Evolutionary conservation across 108 stramenopile species (phyloP).

Genomic region (Fragilariopsis cylindrus): DNA sequence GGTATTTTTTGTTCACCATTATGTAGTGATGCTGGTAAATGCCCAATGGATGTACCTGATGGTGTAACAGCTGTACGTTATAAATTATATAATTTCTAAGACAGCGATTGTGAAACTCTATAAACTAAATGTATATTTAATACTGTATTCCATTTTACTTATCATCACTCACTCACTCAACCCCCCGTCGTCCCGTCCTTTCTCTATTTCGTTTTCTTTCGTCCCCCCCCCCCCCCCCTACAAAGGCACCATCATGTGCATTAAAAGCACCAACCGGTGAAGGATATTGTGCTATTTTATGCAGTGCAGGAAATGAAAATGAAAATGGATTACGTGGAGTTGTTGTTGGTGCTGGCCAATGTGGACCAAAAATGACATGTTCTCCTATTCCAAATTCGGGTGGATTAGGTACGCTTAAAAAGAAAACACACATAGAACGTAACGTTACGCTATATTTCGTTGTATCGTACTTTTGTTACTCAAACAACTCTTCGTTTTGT

Average conservation of each 20-base stretch:
- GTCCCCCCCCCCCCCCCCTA: background rate
- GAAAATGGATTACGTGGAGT: background rate
- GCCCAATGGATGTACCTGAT: slow-evolving; percentile 6
- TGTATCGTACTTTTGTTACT: too few relatives aligned
- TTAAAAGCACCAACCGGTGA: slow-evolving; percentile 9
- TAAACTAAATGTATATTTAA: background rate
- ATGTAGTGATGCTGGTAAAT: slow-evolving; percentile 1
- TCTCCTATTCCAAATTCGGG: slow-evolving; percentile 2
- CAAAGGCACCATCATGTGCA: background rate
- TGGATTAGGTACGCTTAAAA: background rate
- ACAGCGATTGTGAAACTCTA: background rate
- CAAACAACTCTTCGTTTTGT: too few relatives aligned
- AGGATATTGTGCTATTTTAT: slow-evolving; percentile 11
- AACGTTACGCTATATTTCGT: too few relatives aligned
- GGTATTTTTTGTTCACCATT: slow-evolving; percentile 12
- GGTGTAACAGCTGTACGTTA: slow-evolving; percentile 11
- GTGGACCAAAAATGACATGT: slow-evolving; percentile 12
- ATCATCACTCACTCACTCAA: background rate
- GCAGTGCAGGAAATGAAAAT: background rate
- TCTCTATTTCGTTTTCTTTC: background rate
- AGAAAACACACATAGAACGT: too few relatives aligned
- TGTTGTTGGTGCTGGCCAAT: background rate
- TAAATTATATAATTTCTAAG: too few relatives aligned
- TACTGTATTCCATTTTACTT: background rate
- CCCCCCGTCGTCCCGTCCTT: background rate